Base-by-base conservation (phyloP, 1,139 yeast species). In the Candida freyschussii region DNA sequence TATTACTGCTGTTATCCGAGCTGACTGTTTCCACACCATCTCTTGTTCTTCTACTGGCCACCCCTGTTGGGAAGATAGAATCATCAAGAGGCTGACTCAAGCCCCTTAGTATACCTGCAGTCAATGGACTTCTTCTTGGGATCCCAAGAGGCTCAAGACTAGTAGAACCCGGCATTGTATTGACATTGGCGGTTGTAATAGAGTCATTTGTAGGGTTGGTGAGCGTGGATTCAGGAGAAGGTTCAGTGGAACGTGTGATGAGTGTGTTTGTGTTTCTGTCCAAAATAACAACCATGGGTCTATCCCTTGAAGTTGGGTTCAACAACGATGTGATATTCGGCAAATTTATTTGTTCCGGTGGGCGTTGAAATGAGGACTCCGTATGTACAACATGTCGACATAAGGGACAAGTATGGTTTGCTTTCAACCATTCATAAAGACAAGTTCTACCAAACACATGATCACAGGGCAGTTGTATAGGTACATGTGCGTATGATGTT, bases 361-460 rank as follows among this genome's bases (percentile, higher is more conserved):
- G 52, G 46, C 17, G 28, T 11, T 28, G 28, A 7, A 21, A 22
- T 33, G 47, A 45, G 17, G 41, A 32, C 21, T 56, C 61, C 17
- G 52, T 43, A 40, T 69, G 72, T 17, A 82, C 72, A 3, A 70
- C 63, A 17, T 62, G 62, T 39, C 96, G 72, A 52, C 96, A 86
- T 34, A 85, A 61, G 0, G 96, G 96, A 55, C 96, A 86, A 2
- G 85, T 74, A 21, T 74, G 65, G 38, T 80, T 75, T 29, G 67
- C 63, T 39, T 68, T 67, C 33, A 86, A 70, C 96, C 96, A 86
- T 45, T 78, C 81, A 41, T 64, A 68, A 24, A 84, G 61, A 59
- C 96, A 86, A 17, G 70, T 69, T 42, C 74, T 68, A 5, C 95
- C 95, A 61, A 85, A 84, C 1, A 74, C 52, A 52, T 84, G 95